These are phyloP conservation scores for Pseudonitzschia multiseries DNA, from an alignment of 108 stramenopile genomes.

Conservation along the genomic window DNA sequence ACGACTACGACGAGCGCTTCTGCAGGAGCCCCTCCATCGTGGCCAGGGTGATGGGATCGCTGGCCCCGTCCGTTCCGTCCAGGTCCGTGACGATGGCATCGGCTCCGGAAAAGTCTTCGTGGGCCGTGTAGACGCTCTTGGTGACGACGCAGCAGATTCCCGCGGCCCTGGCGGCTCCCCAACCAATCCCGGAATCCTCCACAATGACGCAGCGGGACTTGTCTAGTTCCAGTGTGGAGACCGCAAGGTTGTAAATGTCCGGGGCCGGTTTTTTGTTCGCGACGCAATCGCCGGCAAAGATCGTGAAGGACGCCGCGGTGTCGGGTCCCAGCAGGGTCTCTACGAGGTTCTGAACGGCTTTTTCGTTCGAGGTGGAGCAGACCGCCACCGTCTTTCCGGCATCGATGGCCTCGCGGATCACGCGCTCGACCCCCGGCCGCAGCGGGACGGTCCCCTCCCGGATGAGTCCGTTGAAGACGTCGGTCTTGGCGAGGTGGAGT, in stretches of 20 bases:
- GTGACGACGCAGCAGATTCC: constrained; percentile 83
- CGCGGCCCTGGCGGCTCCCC: constrained; percentile 87
- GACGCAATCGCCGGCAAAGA: constrained; percentile 95
- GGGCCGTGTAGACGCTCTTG: constrained; percentile 79
- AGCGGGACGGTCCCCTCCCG: constrained; percentile 72
- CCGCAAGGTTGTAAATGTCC: constrained; percentile 92
- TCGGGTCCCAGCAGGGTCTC: constrained; percentile 83
- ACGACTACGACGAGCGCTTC: too few relatives aligned
- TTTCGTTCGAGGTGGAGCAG: constrained; percentile 91
- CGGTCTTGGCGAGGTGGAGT: constrained; percentile 90
- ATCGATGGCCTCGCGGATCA: constrained; percentile 86
- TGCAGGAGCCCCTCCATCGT: constrained; percentile 53
- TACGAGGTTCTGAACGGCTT: constrained; percentile 87
- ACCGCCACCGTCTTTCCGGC: constrained; percentile 75
- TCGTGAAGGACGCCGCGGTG: constrained; percentile 64
- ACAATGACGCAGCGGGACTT: constrained; percentile 85
- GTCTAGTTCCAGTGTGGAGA: constrained; percentile 82
- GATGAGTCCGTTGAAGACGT: constrained; percentile 89
- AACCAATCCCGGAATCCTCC: constrained; percentile 91
- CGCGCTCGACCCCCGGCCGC: constrained; percentile 83
- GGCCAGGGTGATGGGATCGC: constrained; percentile 57
- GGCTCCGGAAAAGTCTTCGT: constrained; percentile 90
- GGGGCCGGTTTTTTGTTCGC: constrained; percentile 90
- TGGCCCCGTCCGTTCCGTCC: constrained; percentile 53
- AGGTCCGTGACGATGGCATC: constrained; percentile 81